phyloP scores from a whole-genome alignment of 2,329 filamentous ascomycete genomes.

The Exutisphaerella laricina region DNA sequence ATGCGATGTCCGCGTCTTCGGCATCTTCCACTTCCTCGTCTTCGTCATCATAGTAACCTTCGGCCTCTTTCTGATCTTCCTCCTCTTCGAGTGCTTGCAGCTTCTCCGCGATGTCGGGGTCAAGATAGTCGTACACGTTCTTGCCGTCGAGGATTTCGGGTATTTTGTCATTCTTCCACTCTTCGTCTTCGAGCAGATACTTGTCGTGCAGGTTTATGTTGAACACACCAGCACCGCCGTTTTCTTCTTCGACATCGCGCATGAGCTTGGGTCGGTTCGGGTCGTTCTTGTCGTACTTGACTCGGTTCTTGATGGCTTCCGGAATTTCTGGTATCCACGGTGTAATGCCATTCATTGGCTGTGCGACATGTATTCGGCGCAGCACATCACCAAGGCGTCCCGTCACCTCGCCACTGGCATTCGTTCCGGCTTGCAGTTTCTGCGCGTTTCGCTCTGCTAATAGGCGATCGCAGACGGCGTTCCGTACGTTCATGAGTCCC shows the following conservation, averaged over 20 bases:
- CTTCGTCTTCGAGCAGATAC: slow-evolving; percentile 78
- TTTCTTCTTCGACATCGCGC: slow-evolving; percentile 82
- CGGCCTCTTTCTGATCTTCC: slow-evolving; percentile 83
- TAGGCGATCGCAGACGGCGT: slow-evolving; percentile 85
- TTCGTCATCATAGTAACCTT: slow-evolving; percentile 85
- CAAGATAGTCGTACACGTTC: slow-evolving; percentile 96
- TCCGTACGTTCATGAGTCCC: slow-evolving; percentile 90
- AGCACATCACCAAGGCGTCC: slow-evolving; percentile 86
- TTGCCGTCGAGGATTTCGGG: slow-evolving; percentile 92
- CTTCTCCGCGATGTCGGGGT: slow-evolving; percentile 93
- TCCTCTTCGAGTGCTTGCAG: slow-evolving; percentile 88
- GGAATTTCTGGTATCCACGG: slow-evolving; percentile 77
- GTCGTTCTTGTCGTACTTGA: slow-evolving; percentile 87
- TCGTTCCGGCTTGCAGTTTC: slow-evolving; percentile 87
- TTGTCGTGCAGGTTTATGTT: slow-evolving; percentile 86
- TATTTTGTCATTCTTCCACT: slow-evolving; percentile 95
- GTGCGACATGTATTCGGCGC: slow-evolving; percentile 92
- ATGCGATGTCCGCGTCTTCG: slow-evolving; percentile 77
- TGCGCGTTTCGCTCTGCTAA: slow-evolving; percentile 90
- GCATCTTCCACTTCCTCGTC: slow-evolving; percentile 73
- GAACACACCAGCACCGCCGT: slow-evolving; percentile 92
- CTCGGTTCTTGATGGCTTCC: slow-evolving; percentile 69
- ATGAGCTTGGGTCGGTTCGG: slow-evolving; percentile 77
- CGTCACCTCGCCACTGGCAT: slow-evolving; percentile 66
- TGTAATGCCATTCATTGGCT: slow-evolving; percentile 73